These are phyloP conservation scores for Nannizziopsis arthrosporioides DNA, from an alignment of 2,329 filamentous ascomycete genomes.

Conservation along the genomic window DNA sequence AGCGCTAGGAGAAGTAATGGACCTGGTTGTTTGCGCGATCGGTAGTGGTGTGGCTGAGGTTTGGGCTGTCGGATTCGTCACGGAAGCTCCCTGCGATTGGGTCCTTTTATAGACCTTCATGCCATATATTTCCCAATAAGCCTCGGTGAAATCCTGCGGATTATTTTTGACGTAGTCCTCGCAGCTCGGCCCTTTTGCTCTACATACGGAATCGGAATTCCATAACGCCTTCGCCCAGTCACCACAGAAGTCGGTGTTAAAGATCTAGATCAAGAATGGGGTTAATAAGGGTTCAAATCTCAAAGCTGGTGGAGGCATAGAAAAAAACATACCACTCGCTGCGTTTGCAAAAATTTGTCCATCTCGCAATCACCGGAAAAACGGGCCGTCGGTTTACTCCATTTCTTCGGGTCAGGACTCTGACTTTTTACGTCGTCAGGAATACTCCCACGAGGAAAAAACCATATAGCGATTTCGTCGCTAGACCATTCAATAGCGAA, in stretches of 20 bases:
- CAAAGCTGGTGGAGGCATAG: background rate
- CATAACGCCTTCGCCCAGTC: slow-evolving; percentile 66
- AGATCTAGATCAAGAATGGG: slow-evolving; percentile 22
- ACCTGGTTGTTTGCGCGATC: background rate
- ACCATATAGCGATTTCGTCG: slow-evolving; percentile 62
- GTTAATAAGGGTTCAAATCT: background rate
- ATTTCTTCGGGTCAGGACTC: slow-evolving; percentile 53
- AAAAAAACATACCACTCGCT: slow-evolving; percentile 49
- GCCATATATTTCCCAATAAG: slow-evolving; percentile 64
- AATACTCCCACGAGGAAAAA: slow-evolving; percentile 59
- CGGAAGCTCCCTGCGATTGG: background rate
- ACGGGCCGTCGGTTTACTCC: slow-evolving; percentile 55
- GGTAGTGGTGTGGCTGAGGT: background rate
- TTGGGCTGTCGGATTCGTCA: slow-evolving; percentile 31
- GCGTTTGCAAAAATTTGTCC: slow-evolving; percentile 53
- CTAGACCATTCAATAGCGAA: slow-evolving; percentile 69
- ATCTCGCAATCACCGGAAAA: slow-evolving; percentile 66
- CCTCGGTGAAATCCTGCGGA: slow-evolving; percentile 54
- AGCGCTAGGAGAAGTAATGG: background rate
- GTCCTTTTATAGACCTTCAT: slow-evolving; percentile 48
- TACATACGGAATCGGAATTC: slow-evolving; percentile 45
- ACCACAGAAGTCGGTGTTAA: slow-evolving; percentile 73
- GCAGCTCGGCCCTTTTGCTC: slow-evolving; percentile 50
- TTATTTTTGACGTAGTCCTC: slow-evolving; percentile 56
- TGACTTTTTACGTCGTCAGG: slow-evolving; percentile 51